Evolutionary conservation across 1,284 basidiomycete species (phyloP).

Genomic region (Flammula alnicola): DNA sequence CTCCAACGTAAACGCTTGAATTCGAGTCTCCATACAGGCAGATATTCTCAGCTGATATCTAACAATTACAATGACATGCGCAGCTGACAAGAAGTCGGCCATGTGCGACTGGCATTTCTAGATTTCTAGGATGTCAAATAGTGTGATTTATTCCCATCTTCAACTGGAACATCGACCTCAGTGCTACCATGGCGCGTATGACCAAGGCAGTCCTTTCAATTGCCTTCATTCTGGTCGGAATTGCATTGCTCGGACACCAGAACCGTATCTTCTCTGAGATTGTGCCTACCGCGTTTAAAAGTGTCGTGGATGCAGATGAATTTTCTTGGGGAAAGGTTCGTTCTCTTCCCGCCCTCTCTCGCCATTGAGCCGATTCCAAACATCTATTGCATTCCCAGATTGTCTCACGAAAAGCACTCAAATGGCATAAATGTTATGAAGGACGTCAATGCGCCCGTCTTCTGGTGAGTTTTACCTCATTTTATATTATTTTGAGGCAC

Average conservation of each 20-base stretch:
- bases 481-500: too few species aligned
- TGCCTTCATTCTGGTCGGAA: slow-evolving; percentile 3
- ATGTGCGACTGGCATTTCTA: too few species aligned
- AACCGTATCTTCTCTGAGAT: not conserved
- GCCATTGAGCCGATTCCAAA: not conserved
- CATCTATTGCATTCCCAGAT: slow-evolving; percentile 2
- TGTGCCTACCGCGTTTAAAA: not conserved
- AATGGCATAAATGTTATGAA: slow-evolving; percentile 10
- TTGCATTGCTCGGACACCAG: not conserved
- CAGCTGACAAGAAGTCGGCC: too few species aligned
- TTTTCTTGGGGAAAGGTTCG: slow-evolving; percentile 7
- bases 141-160: too few species aligned
- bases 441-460: slow-evolving; percentile 8
- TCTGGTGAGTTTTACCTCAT: not conserved
- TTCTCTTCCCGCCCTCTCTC: not conserved
- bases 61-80: too few species aligned
- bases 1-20: too few species aligned
- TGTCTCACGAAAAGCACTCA: slow-evolving; percentile 1
- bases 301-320: not conserved
- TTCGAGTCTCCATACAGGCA: too few species aligned
- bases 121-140: too few species aligned
- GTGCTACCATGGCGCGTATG: slow-evolving; percentile 2
- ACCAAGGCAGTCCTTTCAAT: slow-evolving; percentile 1
- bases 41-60: too few species aligned
- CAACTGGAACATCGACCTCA: not conserved